Evolutionary conservation across 345 rosid genomes (phyloP), one percentile per base, ranked within the genome.

Genomic region (Eucalyptus dawsonii): DNA sequence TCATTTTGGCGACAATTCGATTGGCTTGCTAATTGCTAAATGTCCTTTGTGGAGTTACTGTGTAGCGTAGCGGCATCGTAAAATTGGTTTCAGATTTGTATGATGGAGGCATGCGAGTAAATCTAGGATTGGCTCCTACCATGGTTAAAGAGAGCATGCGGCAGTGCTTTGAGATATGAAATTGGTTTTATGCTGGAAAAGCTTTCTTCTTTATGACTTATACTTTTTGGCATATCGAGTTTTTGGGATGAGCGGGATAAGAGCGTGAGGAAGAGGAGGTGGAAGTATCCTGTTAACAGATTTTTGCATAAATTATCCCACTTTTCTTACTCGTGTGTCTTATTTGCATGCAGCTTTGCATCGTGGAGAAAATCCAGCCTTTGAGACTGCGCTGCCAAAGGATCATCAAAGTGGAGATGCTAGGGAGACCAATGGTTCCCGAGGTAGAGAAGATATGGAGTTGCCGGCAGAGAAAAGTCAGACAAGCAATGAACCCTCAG

Each of bases 341-440:
- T 31, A 54, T 37, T 90, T 81, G 60, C 88, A 42, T 92, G 91
- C 95, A 93, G 98, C 69, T 93, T 89, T 89, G 88, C 37, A 94
- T 29, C 58, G 22, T 87, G 89, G 62, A 9, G 92, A 85, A 60
- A 89, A 89, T 58, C 89, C 88, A 89, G 87, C 88, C 87, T 86
- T 80, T 12, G 60, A 88, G 87, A 72, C 93, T 51, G 81, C n/a
- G 14, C 88, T 91, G 56, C 80, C 53, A 72, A 90, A 89, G 86
- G 86, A 86, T 49, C 89, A 89, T 56, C 89, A 42, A 34, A 89
- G 31, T 44, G 53, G 87, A 88, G 86, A 87, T 92, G 65, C 51
- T 31, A 88, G 25, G 2, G 29, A 67, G 34, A 49, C 80, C 37
- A 29, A 51, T 21, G 88, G 60, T 87, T 51, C 44, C 88, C 69